Evolutionary conservation across 2,329 filamentous ascomycete genomes (phyloP).

Genomic region (Endoconidiophora laricicola): DNA sequence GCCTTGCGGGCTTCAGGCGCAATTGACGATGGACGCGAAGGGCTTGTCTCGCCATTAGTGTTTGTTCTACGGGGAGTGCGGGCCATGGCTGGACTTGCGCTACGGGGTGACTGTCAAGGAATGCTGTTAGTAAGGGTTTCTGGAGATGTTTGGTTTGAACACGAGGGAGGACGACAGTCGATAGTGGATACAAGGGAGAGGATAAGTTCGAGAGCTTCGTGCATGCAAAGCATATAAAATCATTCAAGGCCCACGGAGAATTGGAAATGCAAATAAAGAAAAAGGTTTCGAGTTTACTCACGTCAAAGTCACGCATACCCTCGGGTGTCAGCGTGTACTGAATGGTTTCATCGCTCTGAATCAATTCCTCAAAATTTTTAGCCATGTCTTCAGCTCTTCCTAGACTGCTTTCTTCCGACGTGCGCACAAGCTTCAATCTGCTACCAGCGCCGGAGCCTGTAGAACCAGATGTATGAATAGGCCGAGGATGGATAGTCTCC

Average conservation of each 20-base stretch:
- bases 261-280: no score
- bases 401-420: constrained; percentile 38
- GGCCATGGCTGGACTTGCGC: constrained; percentile 25
- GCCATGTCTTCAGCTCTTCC: constrained; percentile 39
- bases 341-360: constrained; percentile 67
- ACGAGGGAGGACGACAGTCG: no score
- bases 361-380: constrained; percentile 60
- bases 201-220: no score
- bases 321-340: constrained; percentile 70
- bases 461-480: constrained; percentile 33
- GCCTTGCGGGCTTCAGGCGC: constrained; percentile 18
- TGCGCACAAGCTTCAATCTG: constrained; percentile 36
- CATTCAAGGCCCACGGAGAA: no score
- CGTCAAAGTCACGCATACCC: constrained; percentile 61
- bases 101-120: constrained; percentile 9
- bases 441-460: constrained; percentile 32
- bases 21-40: constrained; percentile 33
- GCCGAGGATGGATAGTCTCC: constrained; percentile 16
- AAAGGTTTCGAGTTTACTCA: constrained; percentile 25
- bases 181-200: background rate
- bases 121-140: constrained; percentile 4
- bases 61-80: constrained; percentile 30
- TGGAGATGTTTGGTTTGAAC: background rate
- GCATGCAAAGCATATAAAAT: background rate
- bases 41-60: constrained; percentile 25